Evolutionary conservation across 2,329 filamentous ascomycete species (phyloP).

Genomic region (Rugonectria rugulosa): DNA sequence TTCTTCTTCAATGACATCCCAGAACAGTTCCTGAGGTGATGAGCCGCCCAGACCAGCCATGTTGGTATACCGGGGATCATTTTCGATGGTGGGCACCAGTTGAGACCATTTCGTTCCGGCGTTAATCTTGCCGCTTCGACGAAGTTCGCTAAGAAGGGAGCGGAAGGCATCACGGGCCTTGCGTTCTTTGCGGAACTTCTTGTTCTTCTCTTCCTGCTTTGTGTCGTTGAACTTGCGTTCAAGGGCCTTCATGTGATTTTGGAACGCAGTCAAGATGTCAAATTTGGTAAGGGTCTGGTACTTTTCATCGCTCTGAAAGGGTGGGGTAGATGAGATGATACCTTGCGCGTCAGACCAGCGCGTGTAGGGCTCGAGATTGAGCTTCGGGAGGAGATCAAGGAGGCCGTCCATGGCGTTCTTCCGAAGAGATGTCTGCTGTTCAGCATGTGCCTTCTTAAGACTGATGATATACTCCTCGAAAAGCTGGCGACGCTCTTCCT

Average conservation of each 20-base stretch:
- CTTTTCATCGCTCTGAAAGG: conserved; percentile 82
- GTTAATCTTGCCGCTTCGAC: conserved; percentile 80
- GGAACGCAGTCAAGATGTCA: conserved; percentile 91
- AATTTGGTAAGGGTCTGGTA: conserved; percentile 86
- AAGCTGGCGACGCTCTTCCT: conserved; percentile 85
- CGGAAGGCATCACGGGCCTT: conserved; percentile 85
- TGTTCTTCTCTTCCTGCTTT: conserved; percentile 85
- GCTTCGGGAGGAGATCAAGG: conserved; percentile 75
- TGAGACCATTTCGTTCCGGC: conserved; percentile 91
- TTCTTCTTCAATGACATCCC: conserved; percentile 94
- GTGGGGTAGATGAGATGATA: conserved; percentile 78
- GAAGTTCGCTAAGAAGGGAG: conserved; percentile 76
- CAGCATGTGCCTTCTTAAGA: conserved; percentile 80
- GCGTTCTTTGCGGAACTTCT: conserved; percentile 81
- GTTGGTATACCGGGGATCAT: conserved; percentile 82
- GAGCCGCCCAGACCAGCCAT: conserved; percentile 88
- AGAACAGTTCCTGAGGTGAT: conserved; percentile 89
- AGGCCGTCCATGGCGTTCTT: conserved; percentile 88
- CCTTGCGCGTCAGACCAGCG: conserved; percentile 91
- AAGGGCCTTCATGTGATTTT: conserved; percentile 91
- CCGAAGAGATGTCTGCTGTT: conserved; percentile 75
- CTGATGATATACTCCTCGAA: conserved; percentile 93
- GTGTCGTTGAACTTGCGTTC: conserved; percentile 92
- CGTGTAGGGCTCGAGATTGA: conserved; percentile 91
- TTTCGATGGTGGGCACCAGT: conserved; percentile 75